These are phyloP conservation scores for Globisporangium echinulatum DNA, from an alignment of 352 stramenopile species.

Conservation along the genomic window DNA sequence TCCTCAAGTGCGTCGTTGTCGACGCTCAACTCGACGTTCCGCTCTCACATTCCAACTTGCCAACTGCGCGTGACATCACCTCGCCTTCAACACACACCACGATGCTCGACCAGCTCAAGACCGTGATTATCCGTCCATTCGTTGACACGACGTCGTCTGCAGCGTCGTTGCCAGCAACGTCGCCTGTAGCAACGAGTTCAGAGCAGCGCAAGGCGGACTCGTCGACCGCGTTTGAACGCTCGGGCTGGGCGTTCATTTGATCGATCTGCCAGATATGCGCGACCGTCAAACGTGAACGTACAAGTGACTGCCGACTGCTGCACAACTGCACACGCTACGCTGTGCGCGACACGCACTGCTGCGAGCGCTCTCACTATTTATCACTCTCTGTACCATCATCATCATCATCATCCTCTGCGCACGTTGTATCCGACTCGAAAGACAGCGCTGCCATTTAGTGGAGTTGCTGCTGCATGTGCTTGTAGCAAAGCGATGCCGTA, in stretches of 20 bases:
- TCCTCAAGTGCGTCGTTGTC: too few relatives aligned
- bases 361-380: neutral
- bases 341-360: too few relatives aligned
- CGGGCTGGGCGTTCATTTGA: slow-evolving; percentile 74
- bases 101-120: slow-evolving; percentile 80
- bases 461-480: too few relatives aligned
- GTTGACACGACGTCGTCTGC: slow-evolving; percentile 15
- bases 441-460: too few relatives aligned
- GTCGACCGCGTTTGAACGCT: slow-evolving; percentile 72
- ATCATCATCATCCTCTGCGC: too few relatives aligned
- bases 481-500: too few relatives aligned
- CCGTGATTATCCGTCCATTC: slow-evolving; percentile 35
- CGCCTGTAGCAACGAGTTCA: slow-evolving; percentile 3
- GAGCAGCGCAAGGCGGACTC: slow-evolving; percentile 49
- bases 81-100: neutral
- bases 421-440: too few relatives aligned
- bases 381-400: neutral
- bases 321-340: neutral
- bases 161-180: neutral
- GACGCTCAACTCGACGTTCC: too few relatives aligned
- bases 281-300: too few relatives aligned
- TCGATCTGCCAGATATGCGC: neutral
- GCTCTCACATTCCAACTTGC: too few relatives aligned
- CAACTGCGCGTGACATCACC: too few relatives aligned
- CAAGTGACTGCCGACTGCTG: neutral